phyloP scores from a whole-genome alignment of 106 monocot genomes.

The Dioscorea dumetorum region DNA sequence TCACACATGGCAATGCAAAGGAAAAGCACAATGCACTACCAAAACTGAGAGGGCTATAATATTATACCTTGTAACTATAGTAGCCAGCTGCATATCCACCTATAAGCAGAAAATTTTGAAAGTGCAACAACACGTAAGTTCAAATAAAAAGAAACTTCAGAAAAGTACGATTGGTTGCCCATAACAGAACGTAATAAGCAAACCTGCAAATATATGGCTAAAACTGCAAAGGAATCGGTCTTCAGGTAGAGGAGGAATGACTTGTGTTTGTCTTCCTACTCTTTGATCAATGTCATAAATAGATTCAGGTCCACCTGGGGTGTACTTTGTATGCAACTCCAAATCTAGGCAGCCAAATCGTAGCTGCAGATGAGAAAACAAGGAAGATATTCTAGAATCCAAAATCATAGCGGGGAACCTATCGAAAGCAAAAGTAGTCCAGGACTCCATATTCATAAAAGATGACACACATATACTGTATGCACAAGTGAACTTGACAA shows the following conservation, averaged over 20 bases:
- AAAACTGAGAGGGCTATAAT: too few species aligned
- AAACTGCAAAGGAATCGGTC: conserved; percentile 98
- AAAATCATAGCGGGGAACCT: too few species aligned
- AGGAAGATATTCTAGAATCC: background rate
- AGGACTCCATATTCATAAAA: too few species aligned
- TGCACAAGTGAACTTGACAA: too few species aligned
- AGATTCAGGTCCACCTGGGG: conserved; percentile 66
- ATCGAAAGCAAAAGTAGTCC: too few species aligned
- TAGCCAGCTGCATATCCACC: conserved; percentile 99
- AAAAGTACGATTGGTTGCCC: background rate
- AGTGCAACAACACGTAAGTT: background rate
- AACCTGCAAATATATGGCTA: conserved; percentile 98
- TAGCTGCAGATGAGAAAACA: conserved; percentile 40
- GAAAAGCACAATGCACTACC: background rate
- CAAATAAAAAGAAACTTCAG: background rate
- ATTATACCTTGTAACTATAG: conserved; percentile 94
- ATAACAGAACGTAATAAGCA: background rate
- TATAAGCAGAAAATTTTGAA: conserved; percentile 18
- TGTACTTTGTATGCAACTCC: conserved; percentile 81
- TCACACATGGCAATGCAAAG: background rate
- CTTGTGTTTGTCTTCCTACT: conserved; percentile 62
- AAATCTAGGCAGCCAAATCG: conserved; percentile 81
- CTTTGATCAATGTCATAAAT: conserved; percentile 81
- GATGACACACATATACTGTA: too few species aligned
- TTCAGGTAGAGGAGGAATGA: conserved; percentile 72